Conservation (phyloP, 2,329 filamentous ascomycete species). For the Dothidotthia symphoricarpi region DNA sequence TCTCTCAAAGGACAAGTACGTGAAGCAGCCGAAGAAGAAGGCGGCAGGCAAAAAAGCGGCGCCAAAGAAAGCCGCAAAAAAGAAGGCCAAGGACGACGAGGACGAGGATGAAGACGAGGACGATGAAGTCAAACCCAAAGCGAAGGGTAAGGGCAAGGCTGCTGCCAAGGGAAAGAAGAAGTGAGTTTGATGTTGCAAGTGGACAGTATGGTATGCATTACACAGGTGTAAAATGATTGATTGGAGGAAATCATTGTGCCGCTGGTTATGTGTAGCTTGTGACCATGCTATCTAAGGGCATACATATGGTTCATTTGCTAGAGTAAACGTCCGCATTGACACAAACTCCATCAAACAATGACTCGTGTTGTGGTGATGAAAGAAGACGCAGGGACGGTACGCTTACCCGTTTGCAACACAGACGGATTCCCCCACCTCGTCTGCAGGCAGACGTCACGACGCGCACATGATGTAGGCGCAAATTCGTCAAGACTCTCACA, state of each 20-base stretch:
- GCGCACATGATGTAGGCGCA: constrained; percentile 5
- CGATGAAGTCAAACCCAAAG: constrained; percentile 54
- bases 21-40: constrained; percentile 84
- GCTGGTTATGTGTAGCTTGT: no score
- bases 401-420: no score
- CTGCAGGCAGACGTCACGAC: constrained; percentile 8
- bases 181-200: constrained; percentile 3
- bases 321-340: no score
- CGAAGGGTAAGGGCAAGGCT: constrained; percentile 49
- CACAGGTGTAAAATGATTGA: no score
- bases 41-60: constrained; percentile 46
- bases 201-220: no score
- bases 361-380: no score
- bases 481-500: constrained; percentile 6
- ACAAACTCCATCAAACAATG: no score
- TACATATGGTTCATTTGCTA: no score
- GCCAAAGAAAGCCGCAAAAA: constrained; percentile 48
- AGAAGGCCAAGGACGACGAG: constrained; percentile 40
- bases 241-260: no score
- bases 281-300: no score
- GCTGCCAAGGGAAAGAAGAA: constrained; percentile 25
- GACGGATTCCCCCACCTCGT: no score
- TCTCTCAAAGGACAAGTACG: constrained; percentile 92
- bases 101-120: constrained; percentile 39
- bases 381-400: no score